Percentiles rank a stretch among this genome's conserved stretches.
phyloP scores from a whole-genome alignment of 768 basidiomycete genomes.

The Epithele typhae region DNA sequence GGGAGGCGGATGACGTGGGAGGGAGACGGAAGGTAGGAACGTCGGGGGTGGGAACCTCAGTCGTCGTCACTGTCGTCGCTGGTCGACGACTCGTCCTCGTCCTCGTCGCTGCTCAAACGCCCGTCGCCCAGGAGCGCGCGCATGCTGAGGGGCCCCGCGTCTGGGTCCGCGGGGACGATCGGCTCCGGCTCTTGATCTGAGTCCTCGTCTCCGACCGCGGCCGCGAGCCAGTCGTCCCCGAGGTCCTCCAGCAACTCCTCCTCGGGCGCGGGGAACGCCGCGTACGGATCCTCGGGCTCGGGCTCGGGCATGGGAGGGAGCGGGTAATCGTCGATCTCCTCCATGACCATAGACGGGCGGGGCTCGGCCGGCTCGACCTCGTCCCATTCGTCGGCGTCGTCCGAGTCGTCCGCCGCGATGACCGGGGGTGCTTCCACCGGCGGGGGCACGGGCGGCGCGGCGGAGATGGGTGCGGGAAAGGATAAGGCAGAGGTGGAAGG shows the following conservation, averaged over 20 bases:
- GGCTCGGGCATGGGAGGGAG: neutral
- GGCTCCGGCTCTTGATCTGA: conserved; percentile 18
- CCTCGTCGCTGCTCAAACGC: conserved; percentile 20
- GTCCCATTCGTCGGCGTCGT: conserved; percentile 25
- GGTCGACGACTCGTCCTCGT: conserved; percentile 23
- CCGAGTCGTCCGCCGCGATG: conserved; percentile 13
- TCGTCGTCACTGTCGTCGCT: conserved; percentile 28
- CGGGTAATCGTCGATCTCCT: conserved; percentile 20
- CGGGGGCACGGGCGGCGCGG: conserved; percentile 4
- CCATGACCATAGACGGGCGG: conserved; percentile 22
- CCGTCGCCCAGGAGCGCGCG: conserved; percentile 3
- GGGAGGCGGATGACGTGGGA: too few relatives aligned
- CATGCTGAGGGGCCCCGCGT: conserved; percentile 11
- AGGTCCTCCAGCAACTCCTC: too few relatives aligned
- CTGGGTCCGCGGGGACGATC: conserved; percentile 16
- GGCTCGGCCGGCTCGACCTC: conserved; percentile 14
- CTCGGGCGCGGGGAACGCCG: neutral
- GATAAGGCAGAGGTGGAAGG: too few relatives aligned
- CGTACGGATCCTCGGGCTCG: neutral
- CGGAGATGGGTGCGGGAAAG: conserved; percentile 1
- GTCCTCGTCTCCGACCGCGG: conserved; percentile 18
- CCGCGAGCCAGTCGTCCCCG: too few relatives aligned
- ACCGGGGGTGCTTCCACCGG: neutral
- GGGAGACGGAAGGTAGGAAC: too few relatives aligned
- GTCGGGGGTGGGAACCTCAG: too few relatives aligned